Evolutionary conservation across 202 grass and related monocot genomes (phyloP).

Genomic region (Cymbopogon flexuosus): DNA sequence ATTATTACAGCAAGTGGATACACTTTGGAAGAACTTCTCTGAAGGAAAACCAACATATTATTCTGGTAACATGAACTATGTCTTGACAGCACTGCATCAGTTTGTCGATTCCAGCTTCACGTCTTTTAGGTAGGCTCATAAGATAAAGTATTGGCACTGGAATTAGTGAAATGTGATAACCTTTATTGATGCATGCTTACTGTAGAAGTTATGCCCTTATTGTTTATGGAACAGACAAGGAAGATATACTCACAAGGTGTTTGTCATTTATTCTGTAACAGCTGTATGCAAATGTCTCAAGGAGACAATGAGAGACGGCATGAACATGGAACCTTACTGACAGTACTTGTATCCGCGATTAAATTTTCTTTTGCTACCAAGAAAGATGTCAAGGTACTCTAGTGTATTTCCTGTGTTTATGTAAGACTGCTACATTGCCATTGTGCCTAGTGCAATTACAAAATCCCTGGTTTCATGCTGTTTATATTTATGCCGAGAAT

Average conservation of each 20-base stretch:
- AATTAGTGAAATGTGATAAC: neutral
- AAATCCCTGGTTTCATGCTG: neutral
- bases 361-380: slow-evolving; percentile 62
- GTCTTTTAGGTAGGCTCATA: slow-evolving; percentile 49
- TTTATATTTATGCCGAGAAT: neutral
- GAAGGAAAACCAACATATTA: slow-evolving; percentile 24
- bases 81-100: slow-evolving; percentile 43
- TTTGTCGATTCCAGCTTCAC: slow-evolving; percentile 47
- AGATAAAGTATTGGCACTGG: slow-evolving; percentile 13
- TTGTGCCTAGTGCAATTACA: neutral
- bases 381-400: slow-evolving; percentile 36
- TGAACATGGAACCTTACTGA: slow-evolving; percentile 50
- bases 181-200: neutral
- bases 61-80: slow-evolving; percentile 39
- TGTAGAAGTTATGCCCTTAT: neutral
- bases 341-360: slow-evolving; percentile 42
- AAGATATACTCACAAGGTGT: neutral
- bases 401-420: slow-evolving; percentile 11
- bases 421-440: neutral
- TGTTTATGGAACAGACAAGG: neutral
- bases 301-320: slow-evolving; percentile 40
- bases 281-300: slow-evolving; percentile 37
- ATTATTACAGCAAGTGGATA: slow-evolving; percentile 41
- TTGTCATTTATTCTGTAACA: slow-evolving; percentile 24
- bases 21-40: slow-evolving; percentile 47